A percentile compares a stretch with the other conserved stretches of the same genome.
phyloP scores from a whole-genome alignment of 768 basidiomycete species.

The Hirschioporus abietinus region DNA sequence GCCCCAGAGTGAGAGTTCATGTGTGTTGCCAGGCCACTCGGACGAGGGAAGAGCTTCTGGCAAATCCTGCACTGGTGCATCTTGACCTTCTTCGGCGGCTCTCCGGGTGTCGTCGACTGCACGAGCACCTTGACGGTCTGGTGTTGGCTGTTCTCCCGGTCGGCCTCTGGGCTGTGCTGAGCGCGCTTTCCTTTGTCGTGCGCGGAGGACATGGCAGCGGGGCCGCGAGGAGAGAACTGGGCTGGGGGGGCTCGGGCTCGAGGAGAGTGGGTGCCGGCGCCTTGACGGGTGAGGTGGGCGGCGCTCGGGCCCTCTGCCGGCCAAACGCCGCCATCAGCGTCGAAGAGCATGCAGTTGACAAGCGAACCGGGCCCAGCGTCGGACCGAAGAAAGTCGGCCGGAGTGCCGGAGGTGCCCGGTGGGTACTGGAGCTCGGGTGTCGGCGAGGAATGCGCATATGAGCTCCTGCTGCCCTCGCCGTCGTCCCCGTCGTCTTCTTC shows the following conservation, averaged over 20 bases:
- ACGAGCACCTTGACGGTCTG: neutral
- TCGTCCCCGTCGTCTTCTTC: neutral
- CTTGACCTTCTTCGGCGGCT: constrained; percentile 32
- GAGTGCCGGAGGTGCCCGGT: neutral
- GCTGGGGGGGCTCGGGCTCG: no score
- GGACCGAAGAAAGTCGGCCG: neutral
- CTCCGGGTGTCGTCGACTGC: neutral
- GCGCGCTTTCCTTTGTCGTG: neutral
- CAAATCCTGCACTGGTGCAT: constrained; percentile 52
- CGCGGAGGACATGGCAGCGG: neutral
- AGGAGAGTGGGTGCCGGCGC: neutral
- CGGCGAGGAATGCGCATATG: neutral
- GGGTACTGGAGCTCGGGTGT: neutral
- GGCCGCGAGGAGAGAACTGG: neutral
- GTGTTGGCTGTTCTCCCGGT: neutral
- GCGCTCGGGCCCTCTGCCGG: neutral
- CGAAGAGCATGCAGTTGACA: neutral
- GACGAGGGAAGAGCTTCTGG: constrained; percentile 48
- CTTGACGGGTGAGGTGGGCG: neutral
- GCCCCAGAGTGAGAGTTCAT: constrained; percentile 53
- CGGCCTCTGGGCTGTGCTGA: neutral
- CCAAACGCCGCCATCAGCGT: neutral
- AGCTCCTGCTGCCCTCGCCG: neutral
- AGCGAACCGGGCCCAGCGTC: neutral
- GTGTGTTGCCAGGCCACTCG: constrained; percentile 48